Conservation (phyloP, 352 stramenopile genomes). For the Pythium inflatum region DNA sequence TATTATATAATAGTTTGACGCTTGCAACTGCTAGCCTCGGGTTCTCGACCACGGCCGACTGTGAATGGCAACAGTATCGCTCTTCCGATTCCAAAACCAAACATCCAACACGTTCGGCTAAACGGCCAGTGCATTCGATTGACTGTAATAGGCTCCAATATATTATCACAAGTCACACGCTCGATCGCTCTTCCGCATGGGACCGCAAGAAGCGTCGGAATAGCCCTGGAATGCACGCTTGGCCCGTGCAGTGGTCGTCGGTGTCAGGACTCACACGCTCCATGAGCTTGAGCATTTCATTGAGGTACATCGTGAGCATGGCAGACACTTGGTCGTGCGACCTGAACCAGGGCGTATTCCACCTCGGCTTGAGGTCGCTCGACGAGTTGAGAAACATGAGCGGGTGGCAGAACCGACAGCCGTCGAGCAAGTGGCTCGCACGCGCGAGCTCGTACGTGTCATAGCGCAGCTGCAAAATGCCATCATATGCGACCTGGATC, state of each 20-base stretch:
- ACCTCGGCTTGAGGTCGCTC: slow-evolving; percentile 8
- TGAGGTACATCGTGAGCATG: slow-evolving; percentile 19
- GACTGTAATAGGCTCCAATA: too few relatives aligned
- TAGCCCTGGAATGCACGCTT: slow-evolving; percentile 6
- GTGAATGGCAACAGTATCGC: too few relatives aligned
- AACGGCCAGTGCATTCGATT: too few relatives aligned
- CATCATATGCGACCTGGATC: slow-evolving; percentile 4
- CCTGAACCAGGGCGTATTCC: slow-evolving; percentile 18
- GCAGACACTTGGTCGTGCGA: slow-evolving; percentile 4
- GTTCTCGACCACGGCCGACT: too few relatives aligned
- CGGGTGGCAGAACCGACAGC: slow-evolving; percentile 6
- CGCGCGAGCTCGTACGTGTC: slow-evolving; percentile 18
- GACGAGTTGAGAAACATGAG: neutral
- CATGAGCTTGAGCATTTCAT: slow-evolving; percentile 6
- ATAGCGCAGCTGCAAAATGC: slow-evolving; percentile 20
- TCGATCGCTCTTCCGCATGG: too few relatives aligned
- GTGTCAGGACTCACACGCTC: neutral
- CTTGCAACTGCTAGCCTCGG: too few relatives aligned
- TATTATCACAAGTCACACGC: too few relatives aligned
- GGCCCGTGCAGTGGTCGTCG: slow-evolving; percentile 1
- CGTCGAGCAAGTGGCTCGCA: slow-evolving; percentile 3
- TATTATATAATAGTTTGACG: too few relatives aligned
- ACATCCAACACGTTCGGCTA: too few relatives aligned
- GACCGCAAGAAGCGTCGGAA: slow-evolving; percentile 3
- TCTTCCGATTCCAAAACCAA: too few relatives aligned